A percentile compares a stretch with the other conserved stretches of the same genome.
Evolutionary conservation across 2,329 filamentous ascomycete genomes (phyloP).

Genomic region (Rutstroemia sydowiana): DNA sequence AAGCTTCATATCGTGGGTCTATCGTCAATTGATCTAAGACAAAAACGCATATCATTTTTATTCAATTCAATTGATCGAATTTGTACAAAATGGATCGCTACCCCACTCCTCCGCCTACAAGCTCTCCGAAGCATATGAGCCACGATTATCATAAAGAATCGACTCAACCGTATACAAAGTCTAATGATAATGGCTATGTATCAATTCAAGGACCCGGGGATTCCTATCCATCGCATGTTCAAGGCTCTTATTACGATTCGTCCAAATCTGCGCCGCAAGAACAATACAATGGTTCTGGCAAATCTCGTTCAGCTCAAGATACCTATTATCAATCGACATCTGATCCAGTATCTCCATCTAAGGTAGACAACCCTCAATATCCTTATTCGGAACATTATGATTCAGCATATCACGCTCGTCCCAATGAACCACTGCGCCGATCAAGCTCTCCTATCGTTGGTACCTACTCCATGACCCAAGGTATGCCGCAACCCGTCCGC

Average conservation of each 20-base stretch:
- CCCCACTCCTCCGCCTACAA: constrained; percentile 15
- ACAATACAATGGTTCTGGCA: not conserved
- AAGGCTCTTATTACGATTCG: constrained; percentile 2
- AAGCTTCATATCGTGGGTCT: not conserved
- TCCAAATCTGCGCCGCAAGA: not conserved
- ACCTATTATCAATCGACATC: constrained; percentile 13
- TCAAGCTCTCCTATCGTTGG: constrained; percentile 2
- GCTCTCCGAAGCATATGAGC: constrained; percentile 14
- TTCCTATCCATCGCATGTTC: not conserved
- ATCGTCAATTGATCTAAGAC: not conserved
- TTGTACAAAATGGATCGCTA: constrained; percentile 3
- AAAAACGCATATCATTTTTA: not conserved
- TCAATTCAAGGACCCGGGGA: not conserved
- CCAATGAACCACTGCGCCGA: not conserved
- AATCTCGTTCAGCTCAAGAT: constrained; percentile 12
- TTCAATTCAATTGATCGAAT: not conserved
- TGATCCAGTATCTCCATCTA: constrained; percentile 5
- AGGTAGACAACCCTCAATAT: not conserved
- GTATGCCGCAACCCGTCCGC: not conserved
- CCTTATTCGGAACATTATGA: not conserved
- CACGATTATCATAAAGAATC: not conserved
- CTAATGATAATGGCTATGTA: not conserved
- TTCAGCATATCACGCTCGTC: not conserved
- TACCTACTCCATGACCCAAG: not conserved
- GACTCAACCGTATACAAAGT: too few species aligned